Evolutionary conservation across 768 basidiomycete genomes (phyloP), one percentile per base, ranked within the genome.

Genomic region (Dioszegia aurantiaca): DNA sequence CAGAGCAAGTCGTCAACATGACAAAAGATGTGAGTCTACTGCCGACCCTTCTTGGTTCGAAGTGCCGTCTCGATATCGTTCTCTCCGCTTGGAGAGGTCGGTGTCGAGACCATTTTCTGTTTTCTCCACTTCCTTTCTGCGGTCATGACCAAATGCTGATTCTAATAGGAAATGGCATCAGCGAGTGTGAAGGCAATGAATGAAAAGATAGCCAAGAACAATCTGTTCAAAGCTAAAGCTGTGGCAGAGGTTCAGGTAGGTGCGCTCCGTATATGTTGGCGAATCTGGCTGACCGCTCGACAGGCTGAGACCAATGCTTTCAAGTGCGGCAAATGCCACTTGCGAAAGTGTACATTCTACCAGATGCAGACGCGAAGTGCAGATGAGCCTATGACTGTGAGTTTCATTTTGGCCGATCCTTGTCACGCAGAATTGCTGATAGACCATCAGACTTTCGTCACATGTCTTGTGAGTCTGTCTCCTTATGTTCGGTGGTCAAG

Each of bases 321-420:
- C 88, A 90, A 97, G 75, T 99, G 95, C 72, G 82, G 85, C 10
- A 83, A 89, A 67, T 99, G 95, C 85, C 93, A 92, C 69, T 88
- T 93, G 83, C 85, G 77, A 19, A 77, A 77, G 55, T 77, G 90
- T 68, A 83, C 87, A 43, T 97, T 95, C 69, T 87, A 90, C 65
- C 92, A 98, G 80, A 90, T 90, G 68, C 95, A 99, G 75, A 99
- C 95, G 8, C 83, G 95, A 55, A 91, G 89, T 72, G 94, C 95
- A 8, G 95, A 98, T 79, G 95, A 97, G 78, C 93, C 94, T 23
- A 97, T 98, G 93, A 97, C 94, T 2, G 87, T 89, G 74, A 72
- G 86, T 82, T 11, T 12, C 23, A 24, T 9, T 14, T 40, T 14
- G 33, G 40, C 12, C 36, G 9, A 16, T 8, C 27, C 24, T 16